Evolutionary conservation across 805 yeast genomes (phyloP).

Genomic region (Candida easanensis): DNA sequence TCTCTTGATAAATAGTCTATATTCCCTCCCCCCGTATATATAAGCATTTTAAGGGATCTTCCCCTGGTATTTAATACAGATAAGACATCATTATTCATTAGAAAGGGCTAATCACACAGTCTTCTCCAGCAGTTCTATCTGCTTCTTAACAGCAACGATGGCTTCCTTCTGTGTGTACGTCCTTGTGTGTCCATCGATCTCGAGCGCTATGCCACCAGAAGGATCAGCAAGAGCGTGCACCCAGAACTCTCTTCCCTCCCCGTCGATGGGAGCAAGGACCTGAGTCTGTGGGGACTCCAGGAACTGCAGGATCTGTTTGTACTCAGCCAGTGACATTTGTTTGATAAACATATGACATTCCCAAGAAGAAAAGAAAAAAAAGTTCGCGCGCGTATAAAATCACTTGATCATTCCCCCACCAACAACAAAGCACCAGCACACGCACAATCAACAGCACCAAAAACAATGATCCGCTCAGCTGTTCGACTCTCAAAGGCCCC

Average conservation of each 20-base stretch:
- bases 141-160: constrained; percentile 1
- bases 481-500: constrained; percentile 1
- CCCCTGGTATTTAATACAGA: constrained; percentile 1
- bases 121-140: constrained; percentile 8
- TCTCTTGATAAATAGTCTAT: constrained; percentile 12
- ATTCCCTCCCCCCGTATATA: background rate
- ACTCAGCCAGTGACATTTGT: constrained; percentile 16
- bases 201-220: constrained; percentile 8
- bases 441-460: no score
- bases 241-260: constrained; percentile 23
- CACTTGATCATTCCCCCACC: no score
- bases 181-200: constrained; percentile 12
- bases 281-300: constrained; percentile 8
- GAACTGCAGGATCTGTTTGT: constrained; percentile 8
- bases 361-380: no score
- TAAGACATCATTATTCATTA: background rate
- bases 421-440: no score
- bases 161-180: constrained; percentile 9
- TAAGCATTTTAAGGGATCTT: background rate
- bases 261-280: constrained; percentile 20
- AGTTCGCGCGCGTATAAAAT: no score
- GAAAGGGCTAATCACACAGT: background rate
- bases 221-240: constrained; percentile 18
- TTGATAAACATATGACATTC: no score
- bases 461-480: background rate